These are phyloP conservation scores for Rhamnella rubrinervis DNA, from an alignment of 331 rosid species.

Conservation along the genomic window DNA sequence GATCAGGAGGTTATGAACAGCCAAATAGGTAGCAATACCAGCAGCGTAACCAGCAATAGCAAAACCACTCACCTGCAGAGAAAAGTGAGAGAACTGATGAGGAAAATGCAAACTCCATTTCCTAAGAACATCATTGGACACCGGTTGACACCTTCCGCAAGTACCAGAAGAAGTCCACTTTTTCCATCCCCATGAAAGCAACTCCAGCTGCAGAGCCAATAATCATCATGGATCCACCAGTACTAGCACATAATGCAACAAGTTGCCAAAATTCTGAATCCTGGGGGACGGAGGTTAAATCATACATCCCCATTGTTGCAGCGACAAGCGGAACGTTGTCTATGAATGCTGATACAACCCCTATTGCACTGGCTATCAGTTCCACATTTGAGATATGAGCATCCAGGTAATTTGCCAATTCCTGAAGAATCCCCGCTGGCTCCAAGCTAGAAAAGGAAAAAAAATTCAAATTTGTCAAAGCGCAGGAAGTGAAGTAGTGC, in stretches of 20 bases:
- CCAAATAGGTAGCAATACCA: constrained; percentile 75
- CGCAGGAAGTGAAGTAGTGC: constrained; percentile 1
- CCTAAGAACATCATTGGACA: not conserved
- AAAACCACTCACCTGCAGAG: constrained; percentile 83
- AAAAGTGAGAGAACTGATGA: not conserved
- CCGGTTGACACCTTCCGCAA: constrained; percentile 57
- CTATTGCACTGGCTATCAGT: no score
- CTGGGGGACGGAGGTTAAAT: no score
- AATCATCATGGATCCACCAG: no score
- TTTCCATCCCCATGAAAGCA: constrained; percentile 68
- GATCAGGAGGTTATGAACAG: constrained; percentile 55
- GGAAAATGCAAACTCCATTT: not conserved
- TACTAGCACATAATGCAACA: no score
- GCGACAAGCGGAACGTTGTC: no score
- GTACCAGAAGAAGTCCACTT: constrained; percentile 95
- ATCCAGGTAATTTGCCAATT: constrained; percentile 81
- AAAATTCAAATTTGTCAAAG: constrained; percentile 21
- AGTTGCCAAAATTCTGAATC: no score
- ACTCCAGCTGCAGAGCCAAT: no score
- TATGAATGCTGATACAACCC: no score
- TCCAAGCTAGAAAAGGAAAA: constrained; percentile 57
- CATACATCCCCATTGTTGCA: no score
- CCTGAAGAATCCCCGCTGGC: constrained; percentile 85
- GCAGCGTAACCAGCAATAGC: constrained; percentile 92
- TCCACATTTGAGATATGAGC: constrained; percentile 66